Conservation (phyloP, 1,284 basidiomycete species). For the Boletus hoseneyae region DNA sequence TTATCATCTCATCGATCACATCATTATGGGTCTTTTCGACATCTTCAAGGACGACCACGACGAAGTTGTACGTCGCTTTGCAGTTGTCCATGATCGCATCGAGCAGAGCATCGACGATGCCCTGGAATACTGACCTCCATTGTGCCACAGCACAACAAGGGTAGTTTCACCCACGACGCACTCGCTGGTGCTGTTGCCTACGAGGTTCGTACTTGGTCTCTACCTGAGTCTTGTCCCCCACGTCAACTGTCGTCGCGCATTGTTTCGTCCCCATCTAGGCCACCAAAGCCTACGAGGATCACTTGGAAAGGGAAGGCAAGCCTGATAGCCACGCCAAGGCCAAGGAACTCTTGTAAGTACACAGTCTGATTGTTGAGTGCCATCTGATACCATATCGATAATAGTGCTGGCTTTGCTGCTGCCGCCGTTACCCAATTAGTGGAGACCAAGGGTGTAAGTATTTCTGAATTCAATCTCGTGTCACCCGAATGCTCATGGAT, state of each 20-base stretch:
- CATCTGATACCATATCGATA: background rate
- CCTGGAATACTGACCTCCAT: background rate
- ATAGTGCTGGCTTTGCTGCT: conserved; percentile 17
- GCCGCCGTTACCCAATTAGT: conserved; percentile 8
- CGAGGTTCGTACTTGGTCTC: conserved; percentile 14
- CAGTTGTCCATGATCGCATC: background rate
- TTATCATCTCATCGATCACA: conserved; percentile 1
- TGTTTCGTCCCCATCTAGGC: conserved; percentile 3
- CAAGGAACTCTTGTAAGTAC: conserved; percentile 16
- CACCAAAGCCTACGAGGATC: conserved; percentile 15
- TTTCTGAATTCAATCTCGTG: background rate
- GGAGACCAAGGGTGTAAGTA: conserved; percentile 26
- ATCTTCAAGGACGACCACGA: background rate
- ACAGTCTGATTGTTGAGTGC: background rate
- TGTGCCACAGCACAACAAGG: conserved; percentile 13
- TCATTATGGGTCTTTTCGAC: conserved; percentile 15
- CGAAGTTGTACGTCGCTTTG: conserved; percentile 7
- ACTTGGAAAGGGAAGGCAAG: conserved; percentile 7
- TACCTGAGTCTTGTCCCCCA: background rate
- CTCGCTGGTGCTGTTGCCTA: conserved; percentile 16
- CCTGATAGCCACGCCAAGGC: conserved; percentile 18
- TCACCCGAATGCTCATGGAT: background rate
- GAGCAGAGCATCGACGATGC: background rate
- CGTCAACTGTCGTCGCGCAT: background rate
- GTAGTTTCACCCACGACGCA: conserved; percentile 13